These are phyloP conservation scores for Coemansia umbellata DNA, from an alignment of 192 early-diverging fungal species.

Conservation along the genomic window DNA sequence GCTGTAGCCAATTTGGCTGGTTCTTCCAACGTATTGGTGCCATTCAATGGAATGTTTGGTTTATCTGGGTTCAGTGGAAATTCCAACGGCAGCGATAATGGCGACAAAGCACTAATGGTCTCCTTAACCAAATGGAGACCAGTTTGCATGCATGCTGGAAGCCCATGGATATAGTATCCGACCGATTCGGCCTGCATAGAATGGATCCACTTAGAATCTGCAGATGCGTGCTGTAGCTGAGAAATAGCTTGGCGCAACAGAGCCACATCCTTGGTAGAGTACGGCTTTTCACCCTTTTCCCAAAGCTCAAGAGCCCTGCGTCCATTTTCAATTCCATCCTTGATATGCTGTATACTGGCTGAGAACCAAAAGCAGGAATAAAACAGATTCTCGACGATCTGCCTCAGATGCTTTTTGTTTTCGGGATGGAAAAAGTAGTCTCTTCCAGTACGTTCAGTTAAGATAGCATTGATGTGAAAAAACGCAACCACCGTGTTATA, in stretches of 20 bases:
- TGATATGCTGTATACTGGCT: conserved; percentile 32
- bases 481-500: conserved; percentile 54
- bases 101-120: too few species aligned
- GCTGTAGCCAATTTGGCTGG: conserved; percentile 10
- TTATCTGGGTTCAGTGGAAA: neutral
- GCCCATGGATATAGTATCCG: conserved; percentile 15
- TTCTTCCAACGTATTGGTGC: too few species aligned
- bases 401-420: conserved; percentile 55
- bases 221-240: conserved; percentile 22
- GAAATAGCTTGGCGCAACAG: conserved; percentile 21
- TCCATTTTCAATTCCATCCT: conserved; percentile 31
- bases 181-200: conserved; percentile 25
- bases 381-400: conserved; percentile 63
- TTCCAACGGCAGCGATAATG: too few species aligned
- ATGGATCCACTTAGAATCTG: conserved; percentile 22
- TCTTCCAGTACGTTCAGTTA: conserved; percentile 58
- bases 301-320: conserved; percentile 35
- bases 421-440: conserved; percentile 75
- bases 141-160: conserved; percentile 12
- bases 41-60: neutral
- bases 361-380: conserved; percentile 66
- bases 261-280: conserved; percentile 17
- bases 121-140: too few species aligned
- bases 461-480: conserved; percentile 63
- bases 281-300: conserved; percentile 34